Conservation (phyloP, 176 grass and related monocot genomes). For the Pharus latifolius region DNA sequence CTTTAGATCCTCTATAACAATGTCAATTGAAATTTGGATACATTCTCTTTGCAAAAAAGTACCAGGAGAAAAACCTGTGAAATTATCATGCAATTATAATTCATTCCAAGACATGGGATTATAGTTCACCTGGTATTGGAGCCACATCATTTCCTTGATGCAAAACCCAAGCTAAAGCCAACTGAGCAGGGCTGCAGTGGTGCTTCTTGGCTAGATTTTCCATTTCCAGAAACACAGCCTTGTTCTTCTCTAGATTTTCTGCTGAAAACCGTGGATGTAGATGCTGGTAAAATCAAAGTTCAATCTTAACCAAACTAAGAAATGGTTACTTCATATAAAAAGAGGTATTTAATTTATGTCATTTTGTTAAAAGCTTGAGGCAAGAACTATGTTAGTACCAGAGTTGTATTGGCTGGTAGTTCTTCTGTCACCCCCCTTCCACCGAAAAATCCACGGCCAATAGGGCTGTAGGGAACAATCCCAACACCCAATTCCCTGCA, state of each 20-base stretch:
- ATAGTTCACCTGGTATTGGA: slow-evolving; percentile 63
- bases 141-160: slow-evolving; percentile 76
- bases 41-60: too few species aligned
- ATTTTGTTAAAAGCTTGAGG: too few species aligned
- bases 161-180: slow-evolving; percentile 77
- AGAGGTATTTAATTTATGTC: too few species aligned
- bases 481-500: slow-evolving; percentile 72
- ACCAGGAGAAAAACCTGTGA: too few species aligned
- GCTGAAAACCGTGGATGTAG: slow-evolving; percentile 43
- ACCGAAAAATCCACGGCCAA: slow-evolving; percentile 65
- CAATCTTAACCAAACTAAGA: neutral
- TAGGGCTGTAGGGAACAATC: slow-evolving; percentile 82
- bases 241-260: slow-evolving; percentile 81
- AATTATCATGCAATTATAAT: too few species aligned
- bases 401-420: slow-evolving; percentile 36
- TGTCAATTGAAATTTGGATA: too few species aligned
- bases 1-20: too few species aligned
- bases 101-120: neutral
- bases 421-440: slow-evolving; percentile 48
- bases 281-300: slow-evolving; percentile 17
- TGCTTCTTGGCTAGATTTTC: slow-evolving; percentile 54
- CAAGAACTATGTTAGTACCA: slow-evolving; percentile 39
- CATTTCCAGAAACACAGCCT: slow-evolving; percentile 35
- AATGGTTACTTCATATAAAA: too few species aligned
- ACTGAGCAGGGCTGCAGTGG: slow-evolving; percentile 48